Conservation (phyloP, 2,329 filamentous ascomycete species). For the Paracoccidioides lutzii region DNA sequence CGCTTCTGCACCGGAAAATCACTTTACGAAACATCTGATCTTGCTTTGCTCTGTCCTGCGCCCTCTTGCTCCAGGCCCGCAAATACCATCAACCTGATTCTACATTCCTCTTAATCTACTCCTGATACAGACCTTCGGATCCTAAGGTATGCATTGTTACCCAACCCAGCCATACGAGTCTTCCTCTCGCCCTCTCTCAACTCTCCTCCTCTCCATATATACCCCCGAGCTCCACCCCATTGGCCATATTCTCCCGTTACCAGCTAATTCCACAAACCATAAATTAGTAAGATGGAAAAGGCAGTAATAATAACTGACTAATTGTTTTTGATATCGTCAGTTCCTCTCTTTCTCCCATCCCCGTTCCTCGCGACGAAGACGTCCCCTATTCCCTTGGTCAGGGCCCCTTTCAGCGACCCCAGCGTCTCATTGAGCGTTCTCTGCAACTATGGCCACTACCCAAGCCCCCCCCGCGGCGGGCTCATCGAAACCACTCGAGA, state of each 20-base stretch:
- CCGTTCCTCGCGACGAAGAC: conserved; percentile 1
- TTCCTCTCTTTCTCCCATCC: background rate
- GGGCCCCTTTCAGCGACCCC: conserved; percentile 56
- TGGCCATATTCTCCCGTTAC: no score
- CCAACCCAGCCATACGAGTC: no score
- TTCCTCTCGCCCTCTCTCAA: no score
- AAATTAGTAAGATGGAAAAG: background rate
- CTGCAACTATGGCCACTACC: conserved; percentile 17
- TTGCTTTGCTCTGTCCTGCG: background rate
- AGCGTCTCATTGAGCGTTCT: conserved; percentile 39
- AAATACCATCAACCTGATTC: no score
- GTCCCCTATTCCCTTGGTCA: conserved; percentile 73
- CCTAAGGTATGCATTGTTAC: no score
- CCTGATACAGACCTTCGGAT: no score
- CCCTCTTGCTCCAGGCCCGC: no score
- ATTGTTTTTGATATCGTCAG: background rate
- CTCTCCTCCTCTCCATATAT: no score
- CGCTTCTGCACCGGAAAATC: background rate
- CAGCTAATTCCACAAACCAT: background rate
- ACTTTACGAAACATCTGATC: background rate
- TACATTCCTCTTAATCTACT: no score
- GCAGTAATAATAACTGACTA: background rate
- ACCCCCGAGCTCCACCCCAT: no score
- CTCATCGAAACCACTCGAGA: conserved; percentile 57
- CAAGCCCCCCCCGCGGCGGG: conserved; percentile 13